Evolutionary conservation across 2,329 filamentous ascomycete species (phyloP), one percentile per base, ranked within the genome.

Genomic region (Elsinoe australis): DNA sequence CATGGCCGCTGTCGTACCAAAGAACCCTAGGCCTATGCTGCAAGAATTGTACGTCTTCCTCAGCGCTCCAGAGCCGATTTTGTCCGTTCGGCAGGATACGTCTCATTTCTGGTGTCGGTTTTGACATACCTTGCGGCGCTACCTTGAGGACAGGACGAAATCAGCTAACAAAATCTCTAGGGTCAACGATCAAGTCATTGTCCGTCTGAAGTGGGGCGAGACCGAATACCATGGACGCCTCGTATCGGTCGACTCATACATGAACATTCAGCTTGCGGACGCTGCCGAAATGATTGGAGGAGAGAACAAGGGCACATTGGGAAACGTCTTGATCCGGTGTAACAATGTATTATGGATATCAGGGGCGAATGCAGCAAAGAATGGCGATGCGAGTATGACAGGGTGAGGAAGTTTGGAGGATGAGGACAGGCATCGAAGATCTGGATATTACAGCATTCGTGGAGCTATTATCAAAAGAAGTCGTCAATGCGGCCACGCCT

Each of bases 331-430:
- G 60, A 96, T 98, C 62, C 76, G 85, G 63, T 94, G 88, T 71
- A 96, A 96, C 71, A 96, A 96, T 63, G 90, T 96, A n/a, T 75
- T 96, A 38, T 96, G 87, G 84, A 90, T 96, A 60, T 77, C 74
- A 28, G 73, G 71, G 47, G 57, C 55, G 52, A 52, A 58, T 21
- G 34, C 44, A 15, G 14, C 33, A 8, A 49, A 51, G 46, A 51
- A 51, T 32, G 48, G 48, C 4, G 48, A 50, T 21, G 14, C 39
- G 18, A 46, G 21, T 12, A 50, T 50, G 48, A 29, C 28, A 31
- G 31, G 39, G n/a, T 49, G 47, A 49, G 19, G 5, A 33, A 24
- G 41, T 45, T 22, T 34, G 21, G 26, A 12, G 12, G 6, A 12
- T 6, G 26, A 29, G 26, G 26, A 29, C 26, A 29, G 26, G 26